These are phyloP conservation scores for Tricholoma sp. DNA, from an alignment of 768 basidiomycete species.

Conservation along the genomic window DNA sequence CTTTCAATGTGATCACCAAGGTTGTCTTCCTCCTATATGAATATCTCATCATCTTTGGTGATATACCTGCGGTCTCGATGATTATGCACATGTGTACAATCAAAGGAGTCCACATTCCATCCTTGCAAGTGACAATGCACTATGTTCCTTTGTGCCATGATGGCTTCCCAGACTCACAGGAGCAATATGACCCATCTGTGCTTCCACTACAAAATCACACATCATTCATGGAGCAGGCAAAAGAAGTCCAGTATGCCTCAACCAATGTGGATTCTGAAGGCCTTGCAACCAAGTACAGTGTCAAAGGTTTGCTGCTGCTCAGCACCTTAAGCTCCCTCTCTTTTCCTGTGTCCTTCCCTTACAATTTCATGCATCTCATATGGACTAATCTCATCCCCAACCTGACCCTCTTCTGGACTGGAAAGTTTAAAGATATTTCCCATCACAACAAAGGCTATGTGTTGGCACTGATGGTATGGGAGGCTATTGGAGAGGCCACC, in stretches of 20 bases:
- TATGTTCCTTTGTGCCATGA: background rate
- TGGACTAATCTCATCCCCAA: conserved; percentile 33
- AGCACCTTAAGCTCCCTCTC: conserved; percentile 19
- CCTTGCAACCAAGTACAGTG: too few relatives aligned
- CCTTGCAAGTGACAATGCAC: background rate
- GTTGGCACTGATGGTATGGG: too few relatives aligned
- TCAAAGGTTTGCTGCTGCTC: background rate
- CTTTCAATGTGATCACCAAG: conserved; percentile 10
- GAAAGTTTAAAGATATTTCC: conserved; percentile 6
- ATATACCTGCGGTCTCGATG: too few relatives aligned
- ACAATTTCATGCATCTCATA: conserved; percentile 41
- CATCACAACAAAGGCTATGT: background rate
- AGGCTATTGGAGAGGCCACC: too few relatives aligned
- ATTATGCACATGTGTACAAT: conserved; percentile 3
- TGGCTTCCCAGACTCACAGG: background rate
- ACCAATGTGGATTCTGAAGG: too few relatives aligned
- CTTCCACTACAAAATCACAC: background rate
- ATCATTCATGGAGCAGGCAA: too few relatives aligned
- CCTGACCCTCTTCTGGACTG: conserved; percentile 33
- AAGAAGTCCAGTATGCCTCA: too few relatives aligned
- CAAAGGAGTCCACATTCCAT: background rate
- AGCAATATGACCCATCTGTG: background rate
- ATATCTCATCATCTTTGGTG: conserved; percentile 4
- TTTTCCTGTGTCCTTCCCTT: conserved; percentile 29
- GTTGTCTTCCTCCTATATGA: conserved; percentile 12